Evolutionary conservation across 2,329 filamentous ascomycete genomes (phyloP).

Genomic region (Chrysoporthe cubensis): DNA sequence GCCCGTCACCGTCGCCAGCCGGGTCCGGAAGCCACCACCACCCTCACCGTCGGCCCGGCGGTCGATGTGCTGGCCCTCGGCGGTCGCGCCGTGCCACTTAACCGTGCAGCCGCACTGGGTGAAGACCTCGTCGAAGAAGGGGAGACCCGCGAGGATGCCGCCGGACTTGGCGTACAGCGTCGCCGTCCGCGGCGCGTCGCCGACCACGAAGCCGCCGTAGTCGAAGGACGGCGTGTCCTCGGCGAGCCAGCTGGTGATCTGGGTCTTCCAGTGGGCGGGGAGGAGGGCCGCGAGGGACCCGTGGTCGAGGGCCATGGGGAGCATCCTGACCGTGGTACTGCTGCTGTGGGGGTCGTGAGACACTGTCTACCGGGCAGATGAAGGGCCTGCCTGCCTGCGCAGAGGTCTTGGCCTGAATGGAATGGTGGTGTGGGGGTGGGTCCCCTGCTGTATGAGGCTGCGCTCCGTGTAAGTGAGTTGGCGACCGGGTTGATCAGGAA

Average conservation of each 20-base stretch:
- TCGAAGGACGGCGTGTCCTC: slow-evolving; percentile 97
- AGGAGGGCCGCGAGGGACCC: slow-evolving; percentile 70
- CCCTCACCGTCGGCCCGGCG: slow-evolving; percentile 43
- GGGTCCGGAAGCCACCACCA: slow-evolving; percentile 48
- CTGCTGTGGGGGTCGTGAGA: not conserved
- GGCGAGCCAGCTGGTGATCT: slow-evolving; percentile 83
- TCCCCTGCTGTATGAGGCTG: not conserved
- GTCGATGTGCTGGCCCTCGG: slow-evolving; percentile 74
- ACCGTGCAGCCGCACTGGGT: slow-evolving; percentile 87
- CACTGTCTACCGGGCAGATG: not conserved
- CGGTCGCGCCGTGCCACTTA: slow-evolving; percentile 71
- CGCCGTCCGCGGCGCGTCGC: slow-evolving; percentile 65
- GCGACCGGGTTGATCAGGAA: too few relatives aligned
- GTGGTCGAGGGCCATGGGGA: slow-evolving; percentile 39
- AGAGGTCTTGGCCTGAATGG: not conserved
- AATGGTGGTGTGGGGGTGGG: not conserved
- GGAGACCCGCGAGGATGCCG: slow-evolving; percentile 86
- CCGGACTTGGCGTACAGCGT: slow-evolving; percentile 71
- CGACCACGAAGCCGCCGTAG: slow-evolving; percentile 96
- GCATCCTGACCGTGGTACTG: slow-evolving; percentile 9
- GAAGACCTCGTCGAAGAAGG: slow-evolving; percentile 96
- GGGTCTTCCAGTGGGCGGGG: slow-evolving; percentile 80
- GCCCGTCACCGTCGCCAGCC: slow-evolving; percentile 80
- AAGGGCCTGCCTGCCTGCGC: not conserved
- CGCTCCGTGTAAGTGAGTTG: slow-evolving; percentile 2